A percentile compares a stretch with the other conserved stretches of the same genome.
phyloP scores from a whole-genome alignment of 2,329 filamentous ascomycete species.

The Aureobasidium sp. region DNA sequence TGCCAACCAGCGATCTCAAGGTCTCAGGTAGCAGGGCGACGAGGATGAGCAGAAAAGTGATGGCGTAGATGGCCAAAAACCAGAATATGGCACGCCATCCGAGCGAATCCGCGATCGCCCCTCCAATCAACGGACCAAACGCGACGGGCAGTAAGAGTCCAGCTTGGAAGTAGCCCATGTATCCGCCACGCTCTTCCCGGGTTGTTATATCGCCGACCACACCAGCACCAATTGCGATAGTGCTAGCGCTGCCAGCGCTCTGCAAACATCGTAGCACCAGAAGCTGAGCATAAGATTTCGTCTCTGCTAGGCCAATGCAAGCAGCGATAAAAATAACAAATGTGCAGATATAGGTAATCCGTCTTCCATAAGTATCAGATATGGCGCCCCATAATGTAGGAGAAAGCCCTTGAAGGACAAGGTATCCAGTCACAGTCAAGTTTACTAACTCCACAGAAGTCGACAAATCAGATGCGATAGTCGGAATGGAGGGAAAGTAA shows the following conservation, averaged over 20 bases:
- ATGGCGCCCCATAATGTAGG: conserved; percentile 38
- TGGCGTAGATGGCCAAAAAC: conserved; percentile 45
- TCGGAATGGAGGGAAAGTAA: conserved; percentile 41
- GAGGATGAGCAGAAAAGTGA: conserved; percentile 30
- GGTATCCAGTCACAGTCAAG: conserved; percentile 41
- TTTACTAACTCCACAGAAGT: conserved; percentile 34
- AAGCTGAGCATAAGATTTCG: conserved; percentile 34
- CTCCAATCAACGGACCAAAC: conserved; percentile 46
- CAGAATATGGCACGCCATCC: conserved; percentile 50
- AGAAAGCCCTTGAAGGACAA: conserved; percentile 40
- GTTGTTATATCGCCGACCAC: conserved; percentile 40
- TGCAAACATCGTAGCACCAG: conserved; percentile 38
- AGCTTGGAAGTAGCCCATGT: conserved; percentile 36
- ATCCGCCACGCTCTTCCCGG: conserved; percentile 35
- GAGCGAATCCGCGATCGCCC: conserved; percentile 39
- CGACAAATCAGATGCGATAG: conserved; percentile 35
- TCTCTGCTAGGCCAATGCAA: conserved; percentile 36
- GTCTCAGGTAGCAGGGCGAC: conserved; percentile 37
- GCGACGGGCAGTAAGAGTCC: conserved; percentile 34
- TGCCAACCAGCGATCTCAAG: conserved; percentile 30
- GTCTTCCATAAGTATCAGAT: conserved; percentile 37
- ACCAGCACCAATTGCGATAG: conserved; percentile 37
- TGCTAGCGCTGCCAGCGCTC: conserved; percentile 38
- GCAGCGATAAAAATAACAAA: conserved; percentile 37
- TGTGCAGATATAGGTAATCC: conserved; percentile 33